Conservation (phyloP, 2,329 filamentous ascomycete genomes). For the Fusarium protoensiforme region DNA sequence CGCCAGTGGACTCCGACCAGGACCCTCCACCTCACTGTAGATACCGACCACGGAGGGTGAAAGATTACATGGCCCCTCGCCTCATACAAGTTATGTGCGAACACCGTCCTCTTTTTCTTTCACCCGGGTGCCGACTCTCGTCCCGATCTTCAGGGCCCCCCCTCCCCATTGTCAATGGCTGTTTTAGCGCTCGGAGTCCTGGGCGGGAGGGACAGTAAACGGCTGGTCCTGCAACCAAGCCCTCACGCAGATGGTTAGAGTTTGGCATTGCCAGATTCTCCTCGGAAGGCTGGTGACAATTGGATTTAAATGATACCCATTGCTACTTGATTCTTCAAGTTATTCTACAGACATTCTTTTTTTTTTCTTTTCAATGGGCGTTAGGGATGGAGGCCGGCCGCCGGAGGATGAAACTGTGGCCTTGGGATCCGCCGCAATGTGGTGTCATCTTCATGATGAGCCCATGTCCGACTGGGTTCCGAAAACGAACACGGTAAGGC, state of each 20-base stretch:
- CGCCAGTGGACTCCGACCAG: background rate
- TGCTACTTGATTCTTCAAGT: background rate
- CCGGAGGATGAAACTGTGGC: conserved; percentile 11
- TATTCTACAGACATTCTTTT: background rate
- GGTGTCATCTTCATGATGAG: conserved; percentile 27
- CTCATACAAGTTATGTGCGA: background rate
- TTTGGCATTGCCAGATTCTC: background rate
- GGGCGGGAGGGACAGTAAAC: background rate
- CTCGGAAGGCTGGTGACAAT: background rate
- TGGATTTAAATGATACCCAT: background rate
- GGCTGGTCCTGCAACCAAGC: background rate
- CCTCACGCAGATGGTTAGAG: background rate
- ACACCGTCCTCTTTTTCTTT: background rate
- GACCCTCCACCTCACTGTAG: background rate
- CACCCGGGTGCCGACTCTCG: conserved; percentile 3
- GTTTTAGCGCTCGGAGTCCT: background rate
- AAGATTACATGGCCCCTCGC: background rate
- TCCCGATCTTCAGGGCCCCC: conserved; percentile 1
- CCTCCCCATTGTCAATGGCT: background rate
- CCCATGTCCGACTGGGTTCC: conserved; percentile 30
- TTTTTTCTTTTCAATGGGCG: background rate
- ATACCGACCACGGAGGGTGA: background rate
- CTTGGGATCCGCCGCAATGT: conserved; percentile 3
- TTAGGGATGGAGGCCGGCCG: background rate
- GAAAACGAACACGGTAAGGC: conserved; percentile 40